These are phyloP conservation scores for Nephelium lappaceum DNA, from an alignment of 345 rosid species.

Conservation along the genomic window DNA sequence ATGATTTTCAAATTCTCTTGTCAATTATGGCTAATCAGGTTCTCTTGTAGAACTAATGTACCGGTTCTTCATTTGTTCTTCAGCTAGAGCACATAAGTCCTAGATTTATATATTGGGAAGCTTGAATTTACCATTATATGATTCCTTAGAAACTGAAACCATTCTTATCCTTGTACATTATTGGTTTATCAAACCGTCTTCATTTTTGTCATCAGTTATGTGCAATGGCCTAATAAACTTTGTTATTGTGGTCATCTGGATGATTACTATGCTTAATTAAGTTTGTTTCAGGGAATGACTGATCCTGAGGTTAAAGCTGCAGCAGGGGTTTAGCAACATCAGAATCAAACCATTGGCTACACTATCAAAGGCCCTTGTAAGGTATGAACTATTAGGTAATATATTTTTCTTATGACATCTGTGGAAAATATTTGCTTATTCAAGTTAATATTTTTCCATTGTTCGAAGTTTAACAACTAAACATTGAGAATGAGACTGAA, in stretches of 20 bases:
- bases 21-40: background rate
- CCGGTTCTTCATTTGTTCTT: background rate
- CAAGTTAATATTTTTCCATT: background rate
- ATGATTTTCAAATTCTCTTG: background rate
- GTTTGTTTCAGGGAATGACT: constrained; percentile 50
- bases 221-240: background rate
- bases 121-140: background rate
- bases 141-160: background rate
- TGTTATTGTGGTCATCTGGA: background rate
- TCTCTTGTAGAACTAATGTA: background rate
- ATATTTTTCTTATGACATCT: constrained; percentile 7
- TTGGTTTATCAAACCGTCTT: background rate
- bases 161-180: background rate
- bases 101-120: constrained; percentile 5
- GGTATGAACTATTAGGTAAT: constrained; percentile 30
- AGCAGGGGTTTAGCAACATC: constrained; percentile 53
- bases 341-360: constrained; percentile 15
- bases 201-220: background rate
- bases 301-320: constrained; percentile 61
- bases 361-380: constrained; percentile 22
- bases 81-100: background rate
- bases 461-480: background rate
- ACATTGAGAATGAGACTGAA: background rate
- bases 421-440: background rate
- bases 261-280: background rate